phyloP scores from a whole-genome alignment of 2,329 filamentous ascomycete species.

The Penicillium sp. region DNA sequence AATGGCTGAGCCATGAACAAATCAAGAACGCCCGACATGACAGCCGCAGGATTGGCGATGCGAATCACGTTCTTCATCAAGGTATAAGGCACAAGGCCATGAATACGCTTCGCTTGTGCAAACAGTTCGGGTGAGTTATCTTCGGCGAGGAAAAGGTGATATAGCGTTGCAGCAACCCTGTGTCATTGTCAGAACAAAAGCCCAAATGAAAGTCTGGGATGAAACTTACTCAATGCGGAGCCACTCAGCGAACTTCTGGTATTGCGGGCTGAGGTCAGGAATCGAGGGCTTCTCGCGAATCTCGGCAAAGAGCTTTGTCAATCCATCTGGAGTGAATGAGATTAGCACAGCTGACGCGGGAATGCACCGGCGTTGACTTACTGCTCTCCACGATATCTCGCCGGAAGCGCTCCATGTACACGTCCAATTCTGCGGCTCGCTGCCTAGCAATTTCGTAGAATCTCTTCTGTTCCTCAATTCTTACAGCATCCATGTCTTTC shows the following conservation, averaged over 20 bases:
- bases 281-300: conserved; percentile 89
- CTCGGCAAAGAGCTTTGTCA: conserved; percentile 89
- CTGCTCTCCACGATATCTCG: conserved; percentile 70
- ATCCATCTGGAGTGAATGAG: conserved; percentile 60
- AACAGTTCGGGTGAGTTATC: conserved; percentile 98
- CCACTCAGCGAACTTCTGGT: conserved; percentile 98
- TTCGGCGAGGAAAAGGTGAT: conserved; percentile 95
- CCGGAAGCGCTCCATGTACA: conserved; percentile 89
- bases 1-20: conserved; percentile 96
- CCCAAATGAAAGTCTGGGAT: background rate
- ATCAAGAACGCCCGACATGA: conserved; percentile 95
- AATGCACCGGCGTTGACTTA: conserved; percentile 49
- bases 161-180: conserved; percentile 86
- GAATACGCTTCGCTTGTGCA: conserved; percentile 88
- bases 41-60: conserved; percentile 91
- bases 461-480: conserved; percentile 86
- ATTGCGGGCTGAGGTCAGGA: conserved; percentile 85
- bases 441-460: conserved; percentile 96
- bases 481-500: conserved; percentile 81
- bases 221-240: conserved; percentile 76
- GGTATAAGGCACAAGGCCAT: conserved; percentile 90
- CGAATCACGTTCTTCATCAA: conserved; percentile 96
- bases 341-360: conserved; percentile 7
- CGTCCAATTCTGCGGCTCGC: conserved; percentile 87
- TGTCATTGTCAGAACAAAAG: conserved; percentile 12